These are phyloP conservation scores for Leishmania guyanensis DNA, from an alignment of 208 protist species.

Conservation along the genomic window DNA sequence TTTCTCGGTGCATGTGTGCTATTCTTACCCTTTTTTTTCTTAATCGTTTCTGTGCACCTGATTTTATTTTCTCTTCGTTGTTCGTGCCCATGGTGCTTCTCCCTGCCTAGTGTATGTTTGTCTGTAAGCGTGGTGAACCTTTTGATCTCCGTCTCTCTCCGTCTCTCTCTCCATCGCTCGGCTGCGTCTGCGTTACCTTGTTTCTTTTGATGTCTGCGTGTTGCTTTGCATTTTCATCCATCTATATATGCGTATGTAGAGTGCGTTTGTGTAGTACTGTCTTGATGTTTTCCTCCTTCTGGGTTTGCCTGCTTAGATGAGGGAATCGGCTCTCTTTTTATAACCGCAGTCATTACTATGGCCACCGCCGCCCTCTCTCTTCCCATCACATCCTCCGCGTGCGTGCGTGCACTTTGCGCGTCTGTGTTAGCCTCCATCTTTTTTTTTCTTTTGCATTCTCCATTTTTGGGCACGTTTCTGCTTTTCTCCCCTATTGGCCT, in stretches of 20 bases:
- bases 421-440: neutral
- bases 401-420: neutral
- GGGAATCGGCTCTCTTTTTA: neutral
- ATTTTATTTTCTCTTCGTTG: neutral
- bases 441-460: neutral
- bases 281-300: neutral
- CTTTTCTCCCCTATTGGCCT: neutral
- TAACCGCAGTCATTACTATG: neutral
- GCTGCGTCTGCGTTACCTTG: neutral
- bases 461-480: neutral
- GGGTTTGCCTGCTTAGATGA: neutral
- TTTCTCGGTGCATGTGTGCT: neutral
- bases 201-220: neutral
- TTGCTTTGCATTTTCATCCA: neutral
- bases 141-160: neutral
- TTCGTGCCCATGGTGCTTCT: neutral
- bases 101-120: neutral
- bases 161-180: neutral
- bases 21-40: slow-evolving; percentile 6
- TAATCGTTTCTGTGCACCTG: neutral
- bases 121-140: neutral
- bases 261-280: neutral
- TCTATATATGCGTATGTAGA: neutral
- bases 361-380: neutral
- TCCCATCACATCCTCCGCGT: neutral